phyloP scores from a whole-genome alignment of 1,139 yeast genomes.

The Lizanozyma gosingica region DNA sequence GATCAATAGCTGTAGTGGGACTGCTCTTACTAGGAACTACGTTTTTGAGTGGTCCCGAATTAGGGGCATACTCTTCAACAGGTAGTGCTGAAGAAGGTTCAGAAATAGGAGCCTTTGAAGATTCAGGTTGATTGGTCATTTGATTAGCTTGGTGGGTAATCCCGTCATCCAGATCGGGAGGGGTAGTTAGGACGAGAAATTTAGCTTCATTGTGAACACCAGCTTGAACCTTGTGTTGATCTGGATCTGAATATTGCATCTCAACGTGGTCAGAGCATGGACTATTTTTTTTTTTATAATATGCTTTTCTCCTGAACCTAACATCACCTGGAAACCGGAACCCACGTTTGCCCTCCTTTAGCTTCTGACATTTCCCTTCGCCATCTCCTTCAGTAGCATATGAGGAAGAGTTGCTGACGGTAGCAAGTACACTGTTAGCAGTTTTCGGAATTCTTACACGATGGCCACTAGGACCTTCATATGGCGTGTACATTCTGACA shows the following conservation, averaged over 20 bases:
- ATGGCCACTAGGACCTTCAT: background rate
- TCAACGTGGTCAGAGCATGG: background rate
- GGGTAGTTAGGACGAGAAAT: background rate
- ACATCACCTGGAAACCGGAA: background rate
- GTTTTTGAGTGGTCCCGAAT: background rate
- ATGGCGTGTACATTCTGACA: background rate
- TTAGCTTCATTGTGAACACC: background rate
- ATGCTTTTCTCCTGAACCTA: background rate
- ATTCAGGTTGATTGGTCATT: too few species aligned
- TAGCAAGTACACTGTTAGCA: background rate
- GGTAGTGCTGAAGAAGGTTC: background rate
- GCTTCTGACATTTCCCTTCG: background rate
- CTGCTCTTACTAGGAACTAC: background rate
- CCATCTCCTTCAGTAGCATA: background rate
- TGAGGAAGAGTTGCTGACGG: background rate
- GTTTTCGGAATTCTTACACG: background rate
- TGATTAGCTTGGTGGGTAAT: too few species aligned
- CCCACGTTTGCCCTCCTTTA: background rate
- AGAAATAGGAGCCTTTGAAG: too few species aligned
- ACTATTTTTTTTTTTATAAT: too few species aligned
- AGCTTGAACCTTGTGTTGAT: background rate
- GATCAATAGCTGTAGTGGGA: background rate
- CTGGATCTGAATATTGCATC: background rate
- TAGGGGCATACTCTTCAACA: background rate
- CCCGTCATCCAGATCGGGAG: too few species aligned